A percentile compares a stretch with the other conserved stretches of the same genome.
Conservation (phyloP, 352 stramenopile genomes). For the Phytopythium chamaehyphon region DNA sequence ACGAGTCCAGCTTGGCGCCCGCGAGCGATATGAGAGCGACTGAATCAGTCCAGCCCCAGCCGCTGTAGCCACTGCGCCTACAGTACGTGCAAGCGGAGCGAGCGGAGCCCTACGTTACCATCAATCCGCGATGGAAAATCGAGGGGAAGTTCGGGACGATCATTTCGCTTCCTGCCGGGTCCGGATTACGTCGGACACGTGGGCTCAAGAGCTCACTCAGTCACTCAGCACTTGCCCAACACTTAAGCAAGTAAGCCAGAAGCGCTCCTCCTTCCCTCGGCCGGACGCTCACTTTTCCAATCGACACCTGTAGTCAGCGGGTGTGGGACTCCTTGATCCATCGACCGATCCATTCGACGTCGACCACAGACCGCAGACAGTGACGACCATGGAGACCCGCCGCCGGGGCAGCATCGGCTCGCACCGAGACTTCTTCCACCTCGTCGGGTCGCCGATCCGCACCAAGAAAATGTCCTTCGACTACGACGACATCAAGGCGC, state of each 20-base stretch:
- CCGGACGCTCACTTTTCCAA: not conserved
- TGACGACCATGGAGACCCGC: slow-evolving; percentile 8
- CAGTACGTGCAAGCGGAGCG: too few relatives aligned
- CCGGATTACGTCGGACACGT: slow-evolving; percentile 4
- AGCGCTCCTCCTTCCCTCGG: not conserved
- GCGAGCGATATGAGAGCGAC: too few relatives aligned
- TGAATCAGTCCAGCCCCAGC: too few relatives aligned
- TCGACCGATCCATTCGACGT: not conserved
- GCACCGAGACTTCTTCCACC: slow-evolving; percentile 53
- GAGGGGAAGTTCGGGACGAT: not conserved
- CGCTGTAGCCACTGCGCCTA: too few relatives aligned
- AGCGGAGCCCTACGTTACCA: too few relatives aligned
- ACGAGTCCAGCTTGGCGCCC: too few relatives aligned
- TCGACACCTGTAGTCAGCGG: too few relatives aligned
- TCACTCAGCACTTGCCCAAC: too few relatives aligned
- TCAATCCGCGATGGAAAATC: not conserved
- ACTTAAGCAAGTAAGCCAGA: not conserved
- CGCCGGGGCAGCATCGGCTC: slow-evolving; percentile 18
- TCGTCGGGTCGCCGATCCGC: slow-evolving; percentile 78
- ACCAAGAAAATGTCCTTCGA: slow-evolving; percentile 48
- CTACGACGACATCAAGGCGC: slow-evolving; percentile 28
- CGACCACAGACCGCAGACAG: not conserved
- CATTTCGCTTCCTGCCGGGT: slow-evolving; percentile 7
- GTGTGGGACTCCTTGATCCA: too few relatives aligned
- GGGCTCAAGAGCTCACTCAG: too few relatives aligned